Evolutionary conservation across 2,329 filamentous ascomycete genomes (phyloP).

Genomic region (Hypoxylon sp.): DNA sequence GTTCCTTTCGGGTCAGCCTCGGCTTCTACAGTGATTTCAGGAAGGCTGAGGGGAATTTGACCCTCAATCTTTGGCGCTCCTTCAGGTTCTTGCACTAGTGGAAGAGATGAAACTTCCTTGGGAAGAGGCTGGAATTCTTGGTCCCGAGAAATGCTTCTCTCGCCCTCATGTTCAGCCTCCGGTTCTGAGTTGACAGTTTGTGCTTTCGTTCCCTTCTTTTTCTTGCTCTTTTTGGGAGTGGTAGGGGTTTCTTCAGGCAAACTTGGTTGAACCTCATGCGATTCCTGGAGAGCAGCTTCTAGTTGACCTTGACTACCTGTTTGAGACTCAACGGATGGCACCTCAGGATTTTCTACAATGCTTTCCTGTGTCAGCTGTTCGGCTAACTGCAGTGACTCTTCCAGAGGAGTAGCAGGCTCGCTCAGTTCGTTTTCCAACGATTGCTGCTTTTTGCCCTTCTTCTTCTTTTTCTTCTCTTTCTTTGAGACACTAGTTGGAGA

Average conservation of each 20-base stretch:
- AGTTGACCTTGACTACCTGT: constrained; percentile 27
- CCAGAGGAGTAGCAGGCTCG: constrained; percentile 18
- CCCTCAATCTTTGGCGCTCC: constrained; percentile 14
- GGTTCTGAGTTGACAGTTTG: constrained; percentile 37
- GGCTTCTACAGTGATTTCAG: constrained; percentile 16
- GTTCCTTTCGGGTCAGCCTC: constrained; percentile 15
- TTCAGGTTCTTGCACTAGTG: constrained; percentile 23
- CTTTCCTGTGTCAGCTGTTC: constrained; percentile 27
- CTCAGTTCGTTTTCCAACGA: constrained; percentile 42
- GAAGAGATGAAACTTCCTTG: constrained; percentile 12
- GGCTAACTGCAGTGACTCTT: constrained; percentile 15
- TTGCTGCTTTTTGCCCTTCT: constrained; percentile 42
- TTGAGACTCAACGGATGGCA: constrained; percentile 14
- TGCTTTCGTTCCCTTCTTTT: constrained; percentile 53
- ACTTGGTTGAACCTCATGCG: constrained; percentile 17
- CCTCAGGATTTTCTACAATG: constrained; percentile 16
- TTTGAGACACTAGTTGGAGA: constrained; percentile 43
- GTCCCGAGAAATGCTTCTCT: constrained; percentile 20
- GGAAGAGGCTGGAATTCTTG: constrained; percentile 26
- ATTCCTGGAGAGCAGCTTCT: constrained; percentile 29
- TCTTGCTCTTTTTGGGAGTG: constrained; percentile 54
- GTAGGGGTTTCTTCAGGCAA: constrained; percentile 34
- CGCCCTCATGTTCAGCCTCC: constrained; percentile 23
- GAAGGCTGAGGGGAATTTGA: constrained; percentile 10
- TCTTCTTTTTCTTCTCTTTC: constrained; percentile 52